Base-by-base conservation (phyloP, 495 filamentous ascomycete genomes). In the Xylaria palmicola region DNA sequence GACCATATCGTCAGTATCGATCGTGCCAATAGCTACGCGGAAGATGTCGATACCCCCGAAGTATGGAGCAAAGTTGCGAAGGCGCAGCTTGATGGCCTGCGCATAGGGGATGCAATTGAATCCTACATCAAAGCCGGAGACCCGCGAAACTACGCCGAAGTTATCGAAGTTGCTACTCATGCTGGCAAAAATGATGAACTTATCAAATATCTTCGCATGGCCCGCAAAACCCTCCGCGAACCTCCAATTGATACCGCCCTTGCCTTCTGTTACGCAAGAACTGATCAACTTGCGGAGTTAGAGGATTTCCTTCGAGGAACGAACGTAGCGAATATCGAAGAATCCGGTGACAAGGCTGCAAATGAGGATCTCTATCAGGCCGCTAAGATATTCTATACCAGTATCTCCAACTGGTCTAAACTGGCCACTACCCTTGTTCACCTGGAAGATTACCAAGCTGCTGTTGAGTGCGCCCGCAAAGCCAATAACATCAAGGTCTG, bases 41-140 rank as follows among this genome's bases (percentile, higher is more conserved):
- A 99, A 70, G 91, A 92, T 62, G 90, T 97, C 54, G 95, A 99
- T 69, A 80, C 92, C 44, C 89, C 95, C 6, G 92, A 97, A 67
- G 95, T 99, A n/a, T 99, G 95, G 95, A 98, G 94, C 81, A 90
- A 87, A 80, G 92, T 99, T 64, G 95, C 91, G 65, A 99, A 99
- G 83, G 95, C 95, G 48, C 95, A 99, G 76, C 83, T 99, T 43
- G 95, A 98, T 73, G 95, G 95, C 65, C 86, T 98, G 22, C 91
- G 95, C 50, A 88, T 99, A 36, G 86, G 85, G 43, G 95, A 99
- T 80, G 86, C 90, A 17, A 93, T 98, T 64, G 93, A 95, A 41
- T 98, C 95, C 1, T 99, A 99, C 76, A 96, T 99, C 68, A 91
- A 91, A 66, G 95, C 95, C 41, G 82, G 87, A 63, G 95, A 99